Percentiles rank a stretch among this genome's conserved stretches.
phyloP scores from a whole-genome alignment of 148 eudicot genomes.

The Mesembryanthemum crystallinum region DNA sequence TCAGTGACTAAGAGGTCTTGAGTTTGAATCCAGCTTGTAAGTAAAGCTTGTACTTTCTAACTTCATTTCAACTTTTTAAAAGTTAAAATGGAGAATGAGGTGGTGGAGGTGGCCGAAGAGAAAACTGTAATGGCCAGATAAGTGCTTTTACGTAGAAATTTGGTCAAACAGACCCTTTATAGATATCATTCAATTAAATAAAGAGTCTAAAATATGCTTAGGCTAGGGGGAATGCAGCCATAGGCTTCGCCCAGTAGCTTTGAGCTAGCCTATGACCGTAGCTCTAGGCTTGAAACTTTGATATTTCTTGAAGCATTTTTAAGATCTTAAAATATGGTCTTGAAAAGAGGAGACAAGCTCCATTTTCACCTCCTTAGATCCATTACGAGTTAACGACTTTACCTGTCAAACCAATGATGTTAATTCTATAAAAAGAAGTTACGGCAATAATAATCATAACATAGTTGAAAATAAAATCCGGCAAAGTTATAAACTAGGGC shows the following conservation, averaged over 20 bases:
- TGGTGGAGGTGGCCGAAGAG: too few relatives aligned
- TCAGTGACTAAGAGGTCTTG: too few relatives aligned
- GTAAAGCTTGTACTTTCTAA: too few relatives aligned
- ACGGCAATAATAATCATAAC: neutral
- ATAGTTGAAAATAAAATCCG: neutral
- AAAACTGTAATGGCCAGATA: too few relatives aligned
- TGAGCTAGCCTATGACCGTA: neutral
- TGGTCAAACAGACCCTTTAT: too few relatives aligned
- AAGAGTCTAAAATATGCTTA: too few relatives aligned
- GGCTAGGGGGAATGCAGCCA: too few relatives aligned
- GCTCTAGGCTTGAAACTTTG: neutral
- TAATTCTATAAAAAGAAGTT: neutral
- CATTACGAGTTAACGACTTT: conserved; percentile 32
- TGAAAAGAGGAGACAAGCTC: conserved; percentile 19
- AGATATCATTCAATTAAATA: too few relatives aligned
- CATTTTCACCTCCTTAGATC: conserved; percentile 28
- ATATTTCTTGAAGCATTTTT: neutral
- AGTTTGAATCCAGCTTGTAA: too few relatives aligned
- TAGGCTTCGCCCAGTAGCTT: neutral
- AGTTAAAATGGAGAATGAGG: too few relatives aligned
- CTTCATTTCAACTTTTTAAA: too few relatives aligned
- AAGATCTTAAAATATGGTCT: conserved; percentile 1
- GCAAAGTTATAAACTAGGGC: neutral
- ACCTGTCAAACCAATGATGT: conserved; percentile 21
- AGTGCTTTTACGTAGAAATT: too few relatives aligned